Base-by-base conservation (phyloP, 164 flowering plant species). In the Stephania yunnanensis region DNA sequence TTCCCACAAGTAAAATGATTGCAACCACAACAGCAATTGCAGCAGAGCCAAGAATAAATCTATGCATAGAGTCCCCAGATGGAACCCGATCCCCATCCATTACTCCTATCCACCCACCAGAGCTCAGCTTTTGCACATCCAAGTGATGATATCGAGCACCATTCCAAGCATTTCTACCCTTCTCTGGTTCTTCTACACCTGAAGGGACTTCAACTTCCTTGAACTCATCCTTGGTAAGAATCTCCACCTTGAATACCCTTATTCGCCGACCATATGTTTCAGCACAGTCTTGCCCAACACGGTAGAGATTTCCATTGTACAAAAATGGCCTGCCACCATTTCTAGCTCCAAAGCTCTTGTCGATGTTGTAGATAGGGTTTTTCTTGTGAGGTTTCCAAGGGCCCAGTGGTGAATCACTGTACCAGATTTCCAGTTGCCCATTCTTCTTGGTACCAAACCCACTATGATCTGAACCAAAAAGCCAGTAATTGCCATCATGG, bases 351-450 rank as follows among this genome's bases (percentile, higher is more conserved):
- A 71, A 65, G 75, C 90, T 89, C 80, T 81, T 83, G 67, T 84
- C 86, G 7, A 80, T 78, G 78, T 93, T 91, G 64, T 87, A 86
- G 6, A 93, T 81, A 3, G 99, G 98, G 77, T 93, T 95, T 77
- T 88, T 84, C 84, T 88, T 90, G 84, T 95, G 99, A n/a, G 92
- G 90, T 81, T 80, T 92, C 97, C 97, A 95, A 52, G 94, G 91
- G 73, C 99, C 98, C 72, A 93, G 82, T 7, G 95, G 97, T 10
- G 98, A 87, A 77, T 69, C 83, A 74, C 97, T 89, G 73, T 90
- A 86, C 97, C 93, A 95, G 69, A 95, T 91, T 77, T 93, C 98
- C 30, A 95, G 87, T 77, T 89, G 91, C 19, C 95, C 98, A 76
- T 93, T 93, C 77, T 89, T 87, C 55, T 82, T 82, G 72, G 89